phyloP scores from a whole-genome alignment of 83 land plant genomes.

The Picea engelmannii region DNA sequence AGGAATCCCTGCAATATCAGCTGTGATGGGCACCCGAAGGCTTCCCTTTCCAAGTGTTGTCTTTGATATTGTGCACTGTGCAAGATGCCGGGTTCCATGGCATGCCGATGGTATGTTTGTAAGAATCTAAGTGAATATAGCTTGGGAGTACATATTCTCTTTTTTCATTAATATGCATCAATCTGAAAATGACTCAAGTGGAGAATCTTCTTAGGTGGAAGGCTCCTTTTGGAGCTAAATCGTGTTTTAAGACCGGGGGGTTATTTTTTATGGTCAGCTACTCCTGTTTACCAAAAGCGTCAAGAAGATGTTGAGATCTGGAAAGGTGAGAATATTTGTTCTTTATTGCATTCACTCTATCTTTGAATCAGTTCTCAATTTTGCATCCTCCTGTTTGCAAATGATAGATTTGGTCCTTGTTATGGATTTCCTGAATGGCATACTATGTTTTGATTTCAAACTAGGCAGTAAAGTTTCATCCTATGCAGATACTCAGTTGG shows the following conservation, averaged over 20 bases:
- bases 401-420: too few species aligned
- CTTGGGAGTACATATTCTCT: neutral
- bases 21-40: slow-evolving; percentile 66
- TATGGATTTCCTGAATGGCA: too few species aligned
- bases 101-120: slow-evolving; percentile 52
- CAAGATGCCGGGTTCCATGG: slow-evolving; percentile 72
- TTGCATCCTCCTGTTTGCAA: too few species aligned
- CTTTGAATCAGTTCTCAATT: too few species aligned
- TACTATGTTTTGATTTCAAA: too few species aligned
- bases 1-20: slow-evolving; percentile 63
- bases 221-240: slow-evolving; percentile 72
- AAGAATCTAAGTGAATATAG: neutral
- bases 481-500: too few species aligned
- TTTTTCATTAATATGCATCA: neutral
- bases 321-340: slow-evolving; percentile 31
- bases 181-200: neutral
- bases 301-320: slow-evolving; percentile 64
- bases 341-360: neutral
- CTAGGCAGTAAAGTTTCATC: too few species aligned
- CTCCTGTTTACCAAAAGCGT: slow-evolving; percentile 57
- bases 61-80: slow-evolving; percentile 61
- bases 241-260: slow-evolving; percentile 78
- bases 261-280: slow-evolving; percentile 76
- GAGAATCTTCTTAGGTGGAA: slow-evolving; percentile 48
- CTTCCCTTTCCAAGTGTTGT: slow-evolving; percentile 57